phyloP scores from a whole-genome alignment of 2,329 filamentous ascomycete species.

The Neofusicoccum ribis region DNA sequence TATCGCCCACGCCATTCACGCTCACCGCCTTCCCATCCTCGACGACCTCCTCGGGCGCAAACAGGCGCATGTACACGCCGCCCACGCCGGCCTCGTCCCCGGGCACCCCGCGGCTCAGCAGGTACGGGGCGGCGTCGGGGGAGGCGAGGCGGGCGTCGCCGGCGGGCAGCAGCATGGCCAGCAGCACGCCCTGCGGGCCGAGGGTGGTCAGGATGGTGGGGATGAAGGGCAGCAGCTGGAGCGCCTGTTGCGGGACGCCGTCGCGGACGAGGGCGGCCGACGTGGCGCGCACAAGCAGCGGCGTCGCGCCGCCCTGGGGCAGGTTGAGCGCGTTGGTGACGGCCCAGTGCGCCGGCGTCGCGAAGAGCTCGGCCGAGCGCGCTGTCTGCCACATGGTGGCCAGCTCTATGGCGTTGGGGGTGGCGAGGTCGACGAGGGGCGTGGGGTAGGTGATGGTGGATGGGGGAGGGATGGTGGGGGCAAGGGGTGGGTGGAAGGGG shows the following conservation, averaged over 20 bases:
- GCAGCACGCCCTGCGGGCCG: constrained; percentile 70
- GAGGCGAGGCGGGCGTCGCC: constrained; percentile 67
- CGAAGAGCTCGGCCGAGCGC: constrained; percentile 65
- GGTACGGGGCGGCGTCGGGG: constrained; percentile 64
- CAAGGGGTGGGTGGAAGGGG: not conserved
- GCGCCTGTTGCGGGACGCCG: constrained; percentile 78
- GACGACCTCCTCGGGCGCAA: constrained; percentile 67
- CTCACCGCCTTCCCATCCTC: constrained; percentile 68
- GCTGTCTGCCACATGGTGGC: constrained; percentile 75
- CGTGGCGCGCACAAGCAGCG: constrained; percentile 70
- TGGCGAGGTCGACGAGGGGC: constrained; percentile 69
- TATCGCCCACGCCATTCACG: constrained; percentile 94
- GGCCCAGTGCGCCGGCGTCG: constrained; percentile 72
- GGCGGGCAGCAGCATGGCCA: constrained; percentile 69
- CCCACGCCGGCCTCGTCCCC: constrained; percentile 59
- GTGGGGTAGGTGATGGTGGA: constrained; percentile 54
- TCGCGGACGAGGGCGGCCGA: constrained; percentile 68
- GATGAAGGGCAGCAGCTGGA: constrained; percentile 86
- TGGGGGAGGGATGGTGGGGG: constrained; percentile 26
- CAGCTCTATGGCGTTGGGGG: constrained; percentile 83
- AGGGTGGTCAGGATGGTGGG: constrained; percentile 84
- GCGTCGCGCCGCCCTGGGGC: constrained; percentile 65
- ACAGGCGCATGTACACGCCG: constrained; percentile 78
- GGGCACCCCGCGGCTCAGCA: constrained; percentile 60
- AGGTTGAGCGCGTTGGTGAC: constrained; percentile 80